Percentiles rank a stretch among this genome's conserved stretches.
These are phyloP conservation scores for Podospora anserina DNA, from an alignment of 495 filamentous ascomycete species.

Conservation along the genomic window DNA sequence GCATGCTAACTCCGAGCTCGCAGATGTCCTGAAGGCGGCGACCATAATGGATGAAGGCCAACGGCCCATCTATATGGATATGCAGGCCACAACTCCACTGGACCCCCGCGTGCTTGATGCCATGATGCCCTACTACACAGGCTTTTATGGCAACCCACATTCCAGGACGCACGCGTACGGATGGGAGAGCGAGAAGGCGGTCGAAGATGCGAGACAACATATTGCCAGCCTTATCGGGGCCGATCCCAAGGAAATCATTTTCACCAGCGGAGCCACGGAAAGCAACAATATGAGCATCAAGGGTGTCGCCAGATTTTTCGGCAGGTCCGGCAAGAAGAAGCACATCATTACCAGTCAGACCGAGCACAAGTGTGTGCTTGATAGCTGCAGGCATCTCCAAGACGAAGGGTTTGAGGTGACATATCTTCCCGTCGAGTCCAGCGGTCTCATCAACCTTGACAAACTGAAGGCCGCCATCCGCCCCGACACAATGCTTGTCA, in stretches of 20 bases:
- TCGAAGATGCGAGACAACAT: conserved; percentile 79
- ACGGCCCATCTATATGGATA: conserved; percentile 94
- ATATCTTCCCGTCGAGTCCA: conserved; percentile 84
- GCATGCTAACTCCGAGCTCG: conserved; percentile 9
- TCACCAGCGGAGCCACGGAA: conserved; percentile 96
- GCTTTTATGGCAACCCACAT: conserved; percentile 94
- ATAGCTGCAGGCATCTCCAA: conserved; percentile 93
- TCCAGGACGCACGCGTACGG: conserved; percentile 97
- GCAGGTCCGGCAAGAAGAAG: conserved; percentile 89
- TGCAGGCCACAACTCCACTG: conserved; percentile 96
- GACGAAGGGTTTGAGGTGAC: conserved; percentile 96
- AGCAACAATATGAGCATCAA: conserved; percentile 99
- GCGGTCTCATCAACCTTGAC: conserved; percentile 78
- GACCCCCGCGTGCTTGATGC: conserved; percentile 93
- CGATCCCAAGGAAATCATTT: conserved; percentile 96
- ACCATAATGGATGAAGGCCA: conserved; percentile 91
- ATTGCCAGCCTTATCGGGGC: conserved; percentile 87
- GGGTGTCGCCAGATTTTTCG: conserved; percentile 93
- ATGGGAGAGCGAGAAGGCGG: conserved; percentile 94
- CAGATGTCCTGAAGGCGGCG: conserved; percentile 84
- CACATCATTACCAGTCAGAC: conserved; percentile 97
- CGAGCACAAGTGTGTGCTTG: conserved; percentile 97
- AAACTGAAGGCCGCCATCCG: conserved; percentile 87
- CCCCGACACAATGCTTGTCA: conserved; percentile 86
- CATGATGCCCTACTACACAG: conserved; percentile 93